These are phyloP conservation scores for Botrytis cinerea DNA, from an alignment of 2,329 filamentous ascomycete genomes.

Conservation along the genomic window DNA sequence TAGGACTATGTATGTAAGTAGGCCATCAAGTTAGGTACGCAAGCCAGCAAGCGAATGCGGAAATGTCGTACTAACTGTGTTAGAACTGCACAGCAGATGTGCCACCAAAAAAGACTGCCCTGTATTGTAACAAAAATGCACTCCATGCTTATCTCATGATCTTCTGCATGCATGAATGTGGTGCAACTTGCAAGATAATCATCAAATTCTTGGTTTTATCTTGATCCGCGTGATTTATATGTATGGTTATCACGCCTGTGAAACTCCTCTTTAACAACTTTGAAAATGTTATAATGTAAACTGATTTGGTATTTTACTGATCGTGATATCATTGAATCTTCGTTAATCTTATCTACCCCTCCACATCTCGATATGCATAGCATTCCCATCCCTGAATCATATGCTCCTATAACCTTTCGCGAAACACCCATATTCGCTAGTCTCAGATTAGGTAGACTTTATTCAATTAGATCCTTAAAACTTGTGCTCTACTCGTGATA, in stretches of 20 bases:
- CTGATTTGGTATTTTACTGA: neutral
- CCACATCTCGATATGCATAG: constrained; percentile 4
- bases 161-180: neutral
- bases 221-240: constrained; percentile 1
- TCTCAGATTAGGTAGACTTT: constrained; percentile 27
- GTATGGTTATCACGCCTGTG: neutral
- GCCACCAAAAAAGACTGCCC: neutral
- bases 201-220: neutral
- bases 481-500: constrained; percentile 47
- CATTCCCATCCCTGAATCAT: neutral
- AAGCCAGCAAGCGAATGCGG: constrained; percentile 9
- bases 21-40: neutral
- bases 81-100: constrained; percentile 17
- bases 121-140: neutral
- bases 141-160: constrained; percentile 3
- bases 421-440: constrained; percentile 9
- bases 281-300: neutral
- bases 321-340: constrained; percentile 13
- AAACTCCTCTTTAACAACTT: neutral
- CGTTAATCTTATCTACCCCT: neutral
- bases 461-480: constrained; percentile 33
- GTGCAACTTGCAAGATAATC: neutral
- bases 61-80: constrained; percentile 6
- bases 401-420: neutral
- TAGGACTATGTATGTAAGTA: neutral